These are phyloP conservation scores for Phytophthora boehmeriae DNA, from an alignment of 352 stramenopile species.

Conservation along the genomic window DNA sequence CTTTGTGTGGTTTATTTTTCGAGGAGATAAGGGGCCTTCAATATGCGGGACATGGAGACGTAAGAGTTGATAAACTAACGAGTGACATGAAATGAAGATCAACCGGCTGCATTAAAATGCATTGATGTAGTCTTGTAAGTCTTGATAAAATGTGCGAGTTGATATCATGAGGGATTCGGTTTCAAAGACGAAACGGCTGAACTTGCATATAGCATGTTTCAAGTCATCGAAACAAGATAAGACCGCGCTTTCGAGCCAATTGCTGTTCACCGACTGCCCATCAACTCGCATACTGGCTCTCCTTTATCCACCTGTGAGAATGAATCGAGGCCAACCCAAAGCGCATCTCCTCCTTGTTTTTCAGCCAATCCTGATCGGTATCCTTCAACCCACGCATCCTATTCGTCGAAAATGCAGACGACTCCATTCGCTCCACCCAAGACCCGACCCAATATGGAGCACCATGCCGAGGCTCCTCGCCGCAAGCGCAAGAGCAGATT, in stretches of 20 bases:
- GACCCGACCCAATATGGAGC: conserved; percentile 22
- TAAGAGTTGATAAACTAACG: no score
- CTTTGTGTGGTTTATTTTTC: conserved; percentile 22
- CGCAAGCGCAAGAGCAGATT: conserved; percentile 89
- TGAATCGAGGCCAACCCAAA: not conserved
- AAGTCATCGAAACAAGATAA: conserved; percentile 4
- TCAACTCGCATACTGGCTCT: not conserved
- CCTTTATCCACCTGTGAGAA: not conserved
- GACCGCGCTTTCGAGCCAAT: not conserved
- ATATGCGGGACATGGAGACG: conserved; percentile 10
- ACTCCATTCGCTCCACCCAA: conserved; percentile 2
- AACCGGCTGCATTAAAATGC: not conserved
- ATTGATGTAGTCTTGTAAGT: not conserved
- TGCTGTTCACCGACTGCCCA: not conserved
- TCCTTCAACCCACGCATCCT: not conserved
- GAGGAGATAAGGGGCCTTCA: conserved; percentile 16
- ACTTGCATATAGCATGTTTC: conserved; percentile 11
- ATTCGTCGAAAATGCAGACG: not conserved
- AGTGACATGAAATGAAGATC: not conserved
- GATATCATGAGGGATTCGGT: no score
- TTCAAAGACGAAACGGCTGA: not conserved
- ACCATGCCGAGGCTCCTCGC: conserved; percentile 34
- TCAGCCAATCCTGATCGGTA: not conserved
- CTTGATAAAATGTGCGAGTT: no score
- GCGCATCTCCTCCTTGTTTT: not conserved